These are phyloP conservation scores for Monosporozyma yasuniensis DNA, from an alignment of 805 yeast species.

Conservation along the genomic window DNA sequence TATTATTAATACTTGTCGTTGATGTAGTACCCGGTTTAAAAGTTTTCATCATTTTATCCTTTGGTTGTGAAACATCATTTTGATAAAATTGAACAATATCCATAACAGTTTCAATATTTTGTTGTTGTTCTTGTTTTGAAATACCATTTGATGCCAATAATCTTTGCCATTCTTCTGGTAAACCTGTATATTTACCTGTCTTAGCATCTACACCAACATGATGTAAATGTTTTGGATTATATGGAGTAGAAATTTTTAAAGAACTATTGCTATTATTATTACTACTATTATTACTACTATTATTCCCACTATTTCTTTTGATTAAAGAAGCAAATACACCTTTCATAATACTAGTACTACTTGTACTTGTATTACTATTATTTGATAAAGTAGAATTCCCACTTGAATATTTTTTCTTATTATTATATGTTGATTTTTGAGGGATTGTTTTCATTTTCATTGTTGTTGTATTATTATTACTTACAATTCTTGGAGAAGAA, in stretches of 20 bases:
- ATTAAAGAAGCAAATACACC: slow-evolving; percentile 48
- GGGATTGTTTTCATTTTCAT: background rate
- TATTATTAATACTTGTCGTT: background rate
- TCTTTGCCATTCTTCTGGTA: slow-evolving; percentile 89
- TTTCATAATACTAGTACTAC: slow-evolving; percentile 40
- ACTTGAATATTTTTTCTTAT: slow-evolving; percentile 2
- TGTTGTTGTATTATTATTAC: background rate
- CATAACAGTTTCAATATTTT: slow-evolving; percentile 89
- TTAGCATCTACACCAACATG: slow-evolving; percentile 86
- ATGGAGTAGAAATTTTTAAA: slow-evolving; percentile 73
- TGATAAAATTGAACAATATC: slow-evolving; percentile 84
- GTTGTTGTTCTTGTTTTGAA: slow-evolving; percentile 76
- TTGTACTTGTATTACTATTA: slow-evolving; percentile 2
- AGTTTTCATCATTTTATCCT: slow-evolving; percentile 35
- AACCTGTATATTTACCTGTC: slow-evolving; percentile 81
- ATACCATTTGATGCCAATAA: slow-evolving; percentile 79
- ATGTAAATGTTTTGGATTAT: slow-evolving; percentile 80
- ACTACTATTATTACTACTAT: slow-evolving; percentile 23
- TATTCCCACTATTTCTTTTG: slow-evolving; percentile 24
- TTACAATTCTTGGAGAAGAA: background rate
- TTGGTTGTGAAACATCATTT: slow-evolving; percentile 36
- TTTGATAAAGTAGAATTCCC: background rate
- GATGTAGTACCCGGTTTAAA: slow-evolving; percentile 13
- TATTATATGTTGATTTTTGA: background rate
- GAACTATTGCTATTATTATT: slow-evolving; percentile 11